A percentile compares a stretch with the other conserved stretches of the same genome.
Conservation (phyloP, 2,329 filamentous ascomycete species). For the Teratosphaeria viscida region DNA sequence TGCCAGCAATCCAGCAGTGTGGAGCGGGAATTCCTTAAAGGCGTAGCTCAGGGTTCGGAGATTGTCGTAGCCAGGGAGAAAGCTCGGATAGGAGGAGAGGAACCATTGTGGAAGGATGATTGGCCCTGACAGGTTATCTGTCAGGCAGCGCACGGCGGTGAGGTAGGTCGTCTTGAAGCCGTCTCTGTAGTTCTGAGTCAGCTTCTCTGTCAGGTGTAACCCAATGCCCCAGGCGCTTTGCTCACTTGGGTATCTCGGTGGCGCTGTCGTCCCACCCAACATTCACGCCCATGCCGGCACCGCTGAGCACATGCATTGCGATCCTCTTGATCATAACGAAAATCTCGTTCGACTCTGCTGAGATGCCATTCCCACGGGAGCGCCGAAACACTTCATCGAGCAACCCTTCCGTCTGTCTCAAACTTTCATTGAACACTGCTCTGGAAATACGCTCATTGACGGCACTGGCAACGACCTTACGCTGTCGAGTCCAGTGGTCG, state of each 20-base stretch:
- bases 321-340: slow-evolving; percentile 27
- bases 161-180: slow-evolving; percentile 24
- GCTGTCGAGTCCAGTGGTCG: slow-evolving; percentile 22
- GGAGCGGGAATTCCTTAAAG: slow-evolving; percentile 16
- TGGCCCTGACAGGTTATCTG: slow-evolving; percentile 14
- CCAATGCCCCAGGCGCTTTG: background rate
- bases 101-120: slow-evolving; percentile 19
- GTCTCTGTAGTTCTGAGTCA: background rate
- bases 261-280: slow-evolving; percentile 16
- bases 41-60: slow-evolving; percentile 12
- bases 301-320: slow-evolving; percentile 23
- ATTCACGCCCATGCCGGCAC: slow-evolving; percentile 22
- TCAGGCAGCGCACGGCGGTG: slow-evolving; percentile 15
- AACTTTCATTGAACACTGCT: slow-evolving; percentile 21
- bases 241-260: slow-evolving; percentile 3
- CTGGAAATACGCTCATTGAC: slow-evolving; percentile 26
- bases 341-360: slow-evolving; percentile 12
- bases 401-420: slow-evolving; percentile 18
- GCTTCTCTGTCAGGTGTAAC: background rate
- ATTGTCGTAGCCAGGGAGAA: slow-evolving; percentile 11
- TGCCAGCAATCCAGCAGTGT: slow-evolving; percentile 14
- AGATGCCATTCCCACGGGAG: background rate
- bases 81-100: slow-evolving; percentile 14
- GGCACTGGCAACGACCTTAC: slow-evolving; percentile 22
- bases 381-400: slow-evolving; percentile 13